Base-by-base conservation (phyloP, 2,329 filamentous ascomycete genomes). In the Neofusicoccum umdonicola region DNA sequence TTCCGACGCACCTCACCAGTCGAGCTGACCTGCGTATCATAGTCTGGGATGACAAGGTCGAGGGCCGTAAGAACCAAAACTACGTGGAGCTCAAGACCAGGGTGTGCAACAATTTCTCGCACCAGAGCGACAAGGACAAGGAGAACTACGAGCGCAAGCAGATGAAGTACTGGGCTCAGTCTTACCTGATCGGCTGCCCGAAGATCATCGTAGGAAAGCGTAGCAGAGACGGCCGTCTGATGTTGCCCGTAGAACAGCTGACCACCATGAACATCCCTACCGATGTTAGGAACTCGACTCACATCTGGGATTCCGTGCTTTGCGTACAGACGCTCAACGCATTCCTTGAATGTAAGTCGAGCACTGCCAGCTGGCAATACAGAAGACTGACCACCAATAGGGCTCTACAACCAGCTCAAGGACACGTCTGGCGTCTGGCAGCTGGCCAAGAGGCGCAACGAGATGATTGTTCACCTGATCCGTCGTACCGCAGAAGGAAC, bases 151-250 rank as follows among this genome's bases (percentile, higher is more conserved):
- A 97, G 77, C 87, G 91, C 56, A 98, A 98, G 76, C 84, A 98
- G 63, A 86, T 96, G 78, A 96, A 96, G 73, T 97, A 94, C 79
- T 99, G 95, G 95, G 92, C 94, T 13, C 95, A 98, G 77, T 96
- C 91, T 0, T 99, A 97, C 73, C 83, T 99, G 2, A 88, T 99
- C 1, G 94, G 94, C 45, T 93, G 98, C 0, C 92, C 93, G 0
- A 95, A 89, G 69, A 92, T 99, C 68, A 87, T 97, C 51, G 90
- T 99, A 35, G 95, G 95, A 27, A 60, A 37, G 56, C 27, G 44
- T 9, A 88, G 86, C 39, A 86, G 84, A 64, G 73, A 88, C 63
- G 94, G 95, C 7, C 85, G 91, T 62, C 81, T 99, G 22, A 83
- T 48, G 4, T 22, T 31, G 13, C 63, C 84, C 12, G 74, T 96